Conservation (phyloP, 306 rosid genomes). For the Prunus persica region Prunus_persica_NCBIv2 NC_034013.1:15176001-15176500, state of each 20-base stretch:
- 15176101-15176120: no score
- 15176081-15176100: not conserved
- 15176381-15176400: not conserved
- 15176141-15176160: not conserved
- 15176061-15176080: not conserved
- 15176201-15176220: not conserved
- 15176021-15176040: no score
- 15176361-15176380: not conserved
- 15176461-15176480: no score
- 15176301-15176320: not conserved
- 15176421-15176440: not conserved
- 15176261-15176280: not conserved
- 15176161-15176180: not conserved
- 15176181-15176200: not conserved
- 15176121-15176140: not conserved
- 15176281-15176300: constrained; percentile 2
- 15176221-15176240: not conserved
- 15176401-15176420: not conserved
- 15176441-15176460: not conserved
- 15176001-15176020: not conserved
- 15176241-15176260: not conserved
- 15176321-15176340: constrained; percentile 6
- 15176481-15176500: no score
- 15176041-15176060: no score
- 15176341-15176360: constrained; percentile 6